Conservation (phyloP, 192 early-diverging fungal species). For the Umbelopsis vinacea region DNA sequence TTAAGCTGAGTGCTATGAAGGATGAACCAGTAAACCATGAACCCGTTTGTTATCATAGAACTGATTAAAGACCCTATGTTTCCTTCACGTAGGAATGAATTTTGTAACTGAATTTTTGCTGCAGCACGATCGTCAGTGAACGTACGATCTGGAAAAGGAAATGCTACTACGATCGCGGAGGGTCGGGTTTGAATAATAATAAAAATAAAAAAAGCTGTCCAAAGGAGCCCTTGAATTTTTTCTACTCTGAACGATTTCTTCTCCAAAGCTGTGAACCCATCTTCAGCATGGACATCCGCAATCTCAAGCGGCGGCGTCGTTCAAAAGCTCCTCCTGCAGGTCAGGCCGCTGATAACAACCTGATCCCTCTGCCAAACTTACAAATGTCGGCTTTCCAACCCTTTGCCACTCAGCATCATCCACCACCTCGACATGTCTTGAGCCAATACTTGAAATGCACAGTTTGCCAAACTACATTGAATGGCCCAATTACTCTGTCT, state of each 20-base stretch:
- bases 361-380: neutral
- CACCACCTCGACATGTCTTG: slow-evolving; percentile 24
- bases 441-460: slow-evolving; percentile 35
- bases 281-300: slow-evolving; percentile 5
- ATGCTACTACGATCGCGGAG: slow-evolving; percentile 23
- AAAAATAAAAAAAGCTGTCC: neutral
- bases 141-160: slow-evolving; percentile 7
- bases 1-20: too few relatives aligned
- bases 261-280: neutral
- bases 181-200: neutral
- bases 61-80: neutral
- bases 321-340: neutral
- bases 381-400: neutral
- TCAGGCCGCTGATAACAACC: slow-evolving; percentile 5
- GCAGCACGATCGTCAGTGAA: neutral
- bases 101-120: neutral
- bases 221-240: too few relatives aligned
- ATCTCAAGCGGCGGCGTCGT: neutral
- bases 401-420: neutral
- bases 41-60: neutral
- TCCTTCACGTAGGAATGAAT: neutral
- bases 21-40: too few relatives aligned
- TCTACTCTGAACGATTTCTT: neutral
- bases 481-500: slow-evolving; percentile 45
- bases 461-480: slow-evolving; percentile 36